phyloP scores from a whole-genome alignment of 2,329 filamentous ascomycete genomes.

The Exophiala phaeomuriformis region DNA sequence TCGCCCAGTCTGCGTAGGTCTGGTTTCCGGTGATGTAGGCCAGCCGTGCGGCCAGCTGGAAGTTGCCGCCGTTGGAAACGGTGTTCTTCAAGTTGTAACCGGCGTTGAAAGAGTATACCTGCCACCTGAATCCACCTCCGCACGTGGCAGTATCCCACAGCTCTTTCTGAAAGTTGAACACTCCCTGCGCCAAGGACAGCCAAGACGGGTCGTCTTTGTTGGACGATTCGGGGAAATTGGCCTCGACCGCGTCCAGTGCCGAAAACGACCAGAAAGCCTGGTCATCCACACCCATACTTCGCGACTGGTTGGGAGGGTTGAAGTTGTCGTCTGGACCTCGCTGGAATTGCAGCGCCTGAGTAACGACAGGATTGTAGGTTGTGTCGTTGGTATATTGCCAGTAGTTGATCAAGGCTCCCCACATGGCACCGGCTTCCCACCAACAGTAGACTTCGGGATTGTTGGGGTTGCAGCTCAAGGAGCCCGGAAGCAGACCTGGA shows the following conservation, averaged over 20 bases:
- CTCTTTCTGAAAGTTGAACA: slow-evolving; percentile 69
- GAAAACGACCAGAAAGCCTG: slow-evolving; percentile 53
- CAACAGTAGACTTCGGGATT: slow-evolving; percentile 32
- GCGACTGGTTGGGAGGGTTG: slow-evolving; percentile 38
- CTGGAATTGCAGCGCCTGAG: slow-evolving; percentile 35
- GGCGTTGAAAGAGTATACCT: slow-evolving; percentile 69
- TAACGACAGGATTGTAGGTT: slow-evolving; percentile 35
- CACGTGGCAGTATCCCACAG: slow-evolving; percentile 64
- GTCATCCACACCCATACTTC: slow-evolving; percentile 48
- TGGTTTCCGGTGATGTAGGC: slow-evolving; percentile 69
- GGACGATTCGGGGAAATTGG: slow-evolving; percentile 36
- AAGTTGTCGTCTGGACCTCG: slow-evolving; percentile 34
- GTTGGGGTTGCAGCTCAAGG: slow-evolving; percentile 29
- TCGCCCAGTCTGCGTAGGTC: slow-evolving; percentile 73
- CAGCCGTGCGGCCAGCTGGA: slow-evolving; percentile 57
- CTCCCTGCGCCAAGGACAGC: slow-evolving; percentile 67
- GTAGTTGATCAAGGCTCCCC: slow-evolving; percentile 37
- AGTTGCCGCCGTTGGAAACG: slow-evolving; percentile 52
- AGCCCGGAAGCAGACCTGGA: slow-evolving; percentile 36
- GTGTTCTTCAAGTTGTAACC: slow-evolving; percentile 56
- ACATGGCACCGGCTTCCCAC: slow-evolving; percentile 42
- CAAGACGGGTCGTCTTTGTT: slow-evolving; percentile 53
- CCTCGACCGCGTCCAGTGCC: slow-evolving; percentile 51
- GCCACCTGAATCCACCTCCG: slow-evolving; percentile 72
- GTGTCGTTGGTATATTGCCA: slow-evolving; percentile 40